Evolutionary conservation across 805 yeast species (phyloP), one percentile per base, ranked within the genome.

Genomic region (Yamadazyma laniorum): DNA sequence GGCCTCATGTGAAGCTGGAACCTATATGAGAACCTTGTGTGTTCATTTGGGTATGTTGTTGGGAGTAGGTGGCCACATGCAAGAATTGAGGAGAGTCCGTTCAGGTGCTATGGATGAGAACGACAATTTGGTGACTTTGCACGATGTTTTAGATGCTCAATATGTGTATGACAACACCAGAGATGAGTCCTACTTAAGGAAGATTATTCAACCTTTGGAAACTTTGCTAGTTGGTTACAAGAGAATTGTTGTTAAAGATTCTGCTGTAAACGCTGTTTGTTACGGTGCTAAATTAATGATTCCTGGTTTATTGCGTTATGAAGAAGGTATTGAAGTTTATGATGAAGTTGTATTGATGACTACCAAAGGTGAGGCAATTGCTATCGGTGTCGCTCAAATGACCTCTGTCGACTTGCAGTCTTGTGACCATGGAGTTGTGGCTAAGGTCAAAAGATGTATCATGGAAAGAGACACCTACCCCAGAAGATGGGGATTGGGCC

Each of bases 1-100:
- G 99, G 99, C 98, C 43, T 85, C 95, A 29, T 93, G 99, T 78
- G 99, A 93, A 75, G 99, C 99, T 45, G 99, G 99, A 71, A 93
- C 99, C 44, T 93, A 93, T 72, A 93, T 93, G 96, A 85, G 99
- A 79, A 93, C 99, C 35, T 74, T 93, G 55, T 93, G 99, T 83
- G 99, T 93, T 41, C 99, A 93, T 69, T 74, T 93, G 58, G 99
- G 99, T 72, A 90, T 93, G 96, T 76, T 93, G 44, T 76, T 93
- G 51, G 97, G 98, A 57, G 97, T 89, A 52, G 99, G 99, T 65
- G 99, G 98, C 53, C 99, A 93, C 73, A 93, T 93, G 99, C 99
- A 93, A 78, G 99, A 93, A 72, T 82, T 93, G 57, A 88, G 99
- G 73, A 90, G 99, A 77, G 99, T 93, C 48, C 82, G 99, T 72